Conservation (phyloP, 768 basidiomycete genomes). For the Fomitopsis serialis region DNA sequence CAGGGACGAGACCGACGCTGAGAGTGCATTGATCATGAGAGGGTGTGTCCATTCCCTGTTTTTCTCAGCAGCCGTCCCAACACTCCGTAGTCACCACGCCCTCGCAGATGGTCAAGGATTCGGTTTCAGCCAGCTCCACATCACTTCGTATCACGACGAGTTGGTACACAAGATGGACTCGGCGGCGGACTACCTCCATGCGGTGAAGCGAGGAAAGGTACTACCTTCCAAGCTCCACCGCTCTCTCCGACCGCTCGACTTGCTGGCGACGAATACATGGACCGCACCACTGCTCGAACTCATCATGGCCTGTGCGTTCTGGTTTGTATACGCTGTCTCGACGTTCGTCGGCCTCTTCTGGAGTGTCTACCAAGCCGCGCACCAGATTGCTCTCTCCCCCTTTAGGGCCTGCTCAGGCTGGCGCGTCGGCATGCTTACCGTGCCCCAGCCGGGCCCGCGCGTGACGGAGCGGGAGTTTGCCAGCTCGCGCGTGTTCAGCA, state of each 20-base stretch:
- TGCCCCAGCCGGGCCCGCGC: slow-evolving; percentile 6
- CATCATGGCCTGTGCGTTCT: slow-evolving; percentile 13
- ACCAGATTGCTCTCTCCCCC: slow-evolving; percentile 8
- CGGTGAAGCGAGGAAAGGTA: slow-evolving; percentile 10
- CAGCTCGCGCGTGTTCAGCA: slow-evolving; percentile 15
- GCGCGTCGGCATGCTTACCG: slow-evolving; percentile 20
- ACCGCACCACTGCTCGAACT: slow-evolving; percentile 12
- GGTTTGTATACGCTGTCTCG: slow-evolving; percentile 6
- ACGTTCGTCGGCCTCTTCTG: slow-evolving; percentile 7
- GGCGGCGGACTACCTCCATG: slow-evolving; percentile 2
- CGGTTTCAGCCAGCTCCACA: slow-evolving; percentile 19
- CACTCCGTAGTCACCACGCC: slow-evolving; percentile 15
- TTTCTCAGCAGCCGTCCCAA: neutral
- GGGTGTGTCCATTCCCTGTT: slow-evolving; percentile 7
- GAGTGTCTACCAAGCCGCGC: slow-evolving; percentile 14
- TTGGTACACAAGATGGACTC: slow-evolving; percentile 11
- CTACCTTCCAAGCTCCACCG: slow-evolving; percentile 15
- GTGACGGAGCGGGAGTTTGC: slow-evolving; percentile 12
- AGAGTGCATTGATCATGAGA: slow-evolving; percentile 14
- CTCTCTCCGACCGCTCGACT: slow-evolving; percentile 13
- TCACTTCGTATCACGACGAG: slow-evolving; percentile 19
- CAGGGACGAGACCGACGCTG: slow-evolving; percentile 16
- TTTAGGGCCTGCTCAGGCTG: slow-evolving; percentile 18
- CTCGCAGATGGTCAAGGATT: slow-evolving; percentile 21
- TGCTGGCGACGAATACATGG: slow-evolving; percentile 2